These are phyloP conservation scores for Edaphochlamys debaryana DNA, from an alignment of 139 green algal genomes.

Conservation along the genomic window DNA sequence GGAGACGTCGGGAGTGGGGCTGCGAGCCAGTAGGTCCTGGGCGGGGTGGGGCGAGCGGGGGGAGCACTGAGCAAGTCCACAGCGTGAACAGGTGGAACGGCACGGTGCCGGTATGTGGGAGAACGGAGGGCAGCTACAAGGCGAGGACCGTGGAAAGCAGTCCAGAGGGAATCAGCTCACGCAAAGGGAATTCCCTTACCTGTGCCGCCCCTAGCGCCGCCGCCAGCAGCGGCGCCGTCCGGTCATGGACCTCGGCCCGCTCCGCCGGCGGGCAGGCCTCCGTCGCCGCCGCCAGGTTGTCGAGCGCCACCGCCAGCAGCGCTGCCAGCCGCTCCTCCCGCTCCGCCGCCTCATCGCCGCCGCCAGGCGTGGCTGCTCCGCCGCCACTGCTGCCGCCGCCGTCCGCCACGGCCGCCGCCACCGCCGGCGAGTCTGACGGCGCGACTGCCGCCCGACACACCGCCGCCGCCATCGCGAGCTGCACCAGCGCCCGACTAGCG, in stretches of 20 bases:
- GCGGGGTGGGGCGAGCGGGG: no score
- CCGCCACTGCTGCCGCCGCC: not conserved
- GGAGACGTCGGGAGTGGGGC: conserved; percentile 22
- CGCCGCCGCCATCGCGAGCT: not conserved
- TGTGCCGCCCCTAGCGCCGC: conserved; percentile 10
- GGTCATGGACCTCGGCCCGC: not conserved
- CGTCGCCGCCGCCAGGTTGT: conserved; percentile 1
- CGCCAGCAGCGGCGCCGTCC: not conserved
- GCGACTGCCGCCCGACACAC: conserved; percentile 6
- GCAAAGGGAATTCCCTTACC: no score
- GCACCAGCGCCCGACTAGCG: conserved; percentile 6
- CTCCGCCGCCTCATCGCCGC: no score
- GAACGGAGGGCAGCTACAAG: no score
- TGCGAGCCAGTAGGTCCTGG: conserved; percentile 23
- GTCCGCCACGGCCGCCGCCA: not conserved
- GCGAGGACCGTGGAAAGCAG: no score
- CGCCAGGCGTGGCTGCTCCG: no score
- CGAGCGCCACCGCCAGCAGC: conserved; percentile 3
- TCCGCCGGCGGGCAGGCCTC: not conserved
- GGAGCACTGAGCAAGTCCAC: no score
- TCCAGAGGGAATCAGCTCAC: no score
- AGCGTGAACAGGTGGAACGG: no score
- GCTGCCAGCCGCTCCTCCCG: conserved; percentile 2
- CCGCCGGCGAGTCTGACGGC: not conserved
- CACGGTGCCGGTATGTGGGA: no score